Evolutionary conservation across 1,284 basidiomycete species (phyloP).

Genomic region (Waitea zeae): DNA sequence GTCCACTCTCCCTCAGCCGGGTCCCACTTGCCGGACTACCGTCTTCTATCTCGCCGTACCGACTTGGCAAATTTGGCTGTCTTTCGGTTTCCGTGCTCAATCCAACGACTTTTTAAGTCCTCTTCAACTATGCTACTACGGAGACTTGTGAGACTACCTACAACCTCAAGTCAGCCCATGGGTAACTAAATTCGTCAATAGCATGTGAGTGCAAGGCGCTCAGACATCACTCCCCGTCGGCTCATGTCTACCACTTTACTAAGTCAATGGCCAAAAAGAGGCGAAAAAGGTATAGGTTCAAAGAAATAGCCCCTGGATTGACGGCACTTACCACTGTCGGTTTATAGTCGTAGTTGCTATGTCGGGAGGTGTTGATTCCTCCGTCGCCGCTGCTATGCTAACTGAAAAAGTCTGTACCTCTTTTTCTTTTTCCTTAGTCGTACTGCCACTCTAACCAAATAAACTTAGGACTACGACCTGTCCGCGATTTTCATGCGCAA

Average conservation of each 20-base stretch:
- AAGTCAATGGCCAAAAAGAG: slow-evolving; percentile 18
- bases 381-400: slow-evolving; percentile 65
- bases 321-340: background rate
- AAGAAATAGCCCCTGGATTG: background rate
- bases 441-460: background rate
- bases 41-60: no score
- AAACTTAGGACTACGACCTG: slow-evolving; percentile 52
- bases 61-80: no score
- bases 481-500: slow-evolving; percentile 93
- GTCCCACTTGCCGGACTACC: no score
- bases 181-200: background rate
- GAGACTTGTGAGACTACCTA: no score
- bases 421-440: no score
- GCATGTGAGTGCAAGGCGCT: background rate
- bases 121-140: no score
- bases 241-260: background rate
- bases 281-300: slow-evolving; percentile 28
- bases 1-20: no score
- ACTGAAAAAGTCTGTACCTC: slow-evolving; percentile 33
- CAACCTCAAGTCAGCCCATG: no score
- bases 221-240: background rate
- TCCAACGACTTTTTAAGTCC: no score
- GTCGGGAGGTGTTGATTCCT: slow-evolving; percentile 95
- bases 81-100: no score
- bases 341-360: slow-evolving; percentile 72